Evolutionary conservation across 2,329 filamentous ascomycete species (phyloP), one percentile per base, ranked within the genome.

Genomic region (Penicillium vulpinum): DNA sequence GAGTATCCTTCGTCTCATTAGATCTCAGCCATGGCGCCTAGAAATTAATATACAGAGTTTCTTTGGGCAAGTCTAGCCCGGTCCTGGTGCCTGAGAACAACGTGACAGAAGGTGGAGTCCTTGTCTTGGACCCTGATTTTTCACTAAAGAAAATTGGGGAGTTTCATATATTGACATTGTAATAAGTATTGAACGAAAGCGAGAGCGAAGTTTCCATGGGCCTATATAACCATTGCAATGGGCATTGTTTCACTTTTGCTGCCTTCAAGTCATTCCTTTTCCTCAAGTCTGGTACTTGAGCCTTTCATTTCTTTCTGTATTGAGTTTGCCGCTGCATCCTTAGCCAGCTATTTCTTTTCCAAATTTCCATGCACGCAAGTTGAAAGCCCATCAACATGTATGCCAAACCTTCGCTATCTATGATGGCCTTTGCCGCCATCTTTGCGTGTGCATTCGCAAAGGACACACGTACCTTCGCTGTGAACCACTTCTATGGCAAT

Each of bases 401-500:
- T 21, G 21, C 43, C 26, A 28, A 28, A 45, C 26, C 36, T 7
- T 39, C 16, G 21, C 18, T 6, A 28, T 21, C 18, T 33, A 28
- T 28, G 26, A 28, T 9, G 26, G 26, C 26, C 7, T 9, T 28
- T 5, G 26, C 51, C 13, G 36, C 43, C 21, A 24, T 5, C 9
- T 28, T 29, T 16, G 46, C 36, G 5, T 39, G 22, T n/a, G 29
- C 24, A 38, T 24, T 41, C 8, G 60, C 60, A 10, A 62, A 62
- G 22, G 58, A 62, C 15, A 46, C 40, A 36, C 51, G 55, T 43
- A 62, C 60, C 22, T 62, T 60, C 26, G 57, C 60, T n/a, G 60
- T 62, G 33, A 60, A 62, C 33, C 60, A 60, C 31, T 60, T 62
- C 54, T 60, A 60, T 29, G 57, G 58, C 28, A 50, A 58, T 22